Base-by-base conservation (phyloP, 805 yeast genomes). In the Candida peoriensis region DNA sequence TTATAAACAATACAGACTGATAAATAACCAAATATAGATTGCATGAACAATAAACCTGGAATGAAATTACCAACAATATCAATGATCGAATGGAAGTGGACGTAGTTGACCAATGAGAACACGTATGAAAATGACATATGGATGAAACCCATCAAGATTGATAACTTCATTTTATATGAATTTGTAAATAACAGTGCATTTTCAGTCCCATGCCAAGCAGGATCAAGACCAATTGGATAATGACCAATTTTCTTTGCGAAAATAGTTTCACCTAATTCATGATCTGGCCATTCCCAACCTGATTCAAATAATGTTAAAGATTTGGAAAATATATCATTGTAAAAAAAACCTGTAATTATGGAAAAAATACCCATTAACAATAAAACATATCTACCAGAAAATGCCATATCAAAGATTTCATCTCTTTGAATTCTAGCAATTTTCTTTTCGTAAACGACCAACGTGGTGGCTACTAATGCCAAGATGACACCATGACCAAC, bases 131-230 rank as follows among this genome's bases (percentile, higher is more conserved):
- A 93, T 9, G 89, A 66, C 99, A 93, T 93, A 62, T 93, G 99
- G 28, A 76, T 62, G 63, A 82, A 90, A 4, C 99, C 99, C 90
- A 93, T 81, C 50, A 93, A 70, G 39, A 93, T 81, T 2, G 97
- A 88, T 42, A 93, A 68, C 61, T 93, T 93, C 99, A 93, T 93
- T 70, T 93, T 93, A 65, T 87, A 93, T 4, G 97, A 89, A 65
- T 93, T 93, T 37, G 95, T 75, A 63, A 93, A 93, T 41, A 94
- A 64, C 52, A 93, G 70, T 31, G 80, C 80, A 66, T 93, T 93
- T 47, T 93, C 98, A 30, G 97, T 74, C n/a, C 97, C 96, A 60
- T 93, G 99, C 99, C 99, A 93, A 11, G 81, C 84, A 43, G 82
- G 84, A 63, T 93, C 99, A 33, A 93, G 62, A 39, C 99, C 99